Evolutionary conservation across 805 yeast genomes (phyloP).

Genomic region (Ogataea siamensis): DNA sequence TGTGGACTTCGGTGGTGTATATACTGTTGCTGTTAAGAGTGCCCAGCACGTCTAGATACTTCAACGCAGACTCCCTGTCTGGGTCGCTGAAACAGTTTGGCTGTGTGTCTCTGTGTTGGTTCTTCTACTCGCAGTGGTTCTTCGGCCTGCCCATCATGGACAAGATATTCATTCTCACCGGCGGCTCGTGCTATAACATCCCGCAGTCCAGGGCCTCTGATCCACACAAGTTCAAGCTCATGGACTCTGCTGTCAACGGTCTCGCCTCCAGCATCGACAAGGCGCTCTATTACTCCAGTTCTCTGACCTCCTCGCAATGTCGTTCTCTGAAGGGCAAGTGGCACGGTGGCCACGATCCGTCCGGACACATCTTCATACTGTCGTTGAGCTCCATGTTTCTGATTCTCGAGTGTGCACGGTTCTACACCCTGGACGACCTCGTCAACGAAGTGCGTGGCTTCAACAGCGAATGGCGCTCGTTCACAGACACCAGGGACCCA

Average conservation of each 20-base stretch:
- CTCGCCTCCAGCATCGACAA: conserved; percentile 6
- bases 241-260: conserved; percentile 16
- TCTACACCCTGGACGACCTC: conserved; percentile 19
- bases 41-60: conserved; percentile 13
- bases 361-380: conserved; percentile 86
- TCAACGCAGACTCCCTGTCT: conserved; percentile 7
- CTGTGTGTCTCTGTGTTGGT: conserved; percentile 76
- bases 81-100: conserved; percentile 41
- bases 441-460: conserved; percentile 9
- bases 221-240: conserved; percentile 7
- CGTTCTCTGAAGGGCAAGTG: conserved; percentile 62
- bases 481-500: conserved; percentile 1
- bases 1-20: conserved; percentile 68
- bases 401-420: conserved; percentile 53
- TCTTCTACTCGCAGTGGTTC: conserved; percentile 81
- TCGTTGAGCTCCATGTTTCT: conserved; percentile 64
- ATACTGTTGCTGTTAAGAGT: conserved; percentile 17
- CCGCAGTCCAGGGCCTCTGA: conserved; percentile 13
- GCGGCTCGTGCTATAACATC: conserved; percentile 66
- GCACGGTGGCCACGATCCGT: conserved; percentile 92
- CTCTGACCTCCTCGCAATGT: conserved; percentile 42
- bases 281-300: conserved; percentile 18
- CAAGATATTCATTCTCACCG: conserved; percentile 70
- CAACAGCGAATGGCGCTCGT: neutral
- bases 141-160: conserved; percentile 90